A percentile compares a stretch with the other conserved stretches of the same genome.
phyloP scores from a whole-genome alignment of 2,329 filamentous ascomycete genomes.

The Neocatenulostroma microsporum region DNA sequence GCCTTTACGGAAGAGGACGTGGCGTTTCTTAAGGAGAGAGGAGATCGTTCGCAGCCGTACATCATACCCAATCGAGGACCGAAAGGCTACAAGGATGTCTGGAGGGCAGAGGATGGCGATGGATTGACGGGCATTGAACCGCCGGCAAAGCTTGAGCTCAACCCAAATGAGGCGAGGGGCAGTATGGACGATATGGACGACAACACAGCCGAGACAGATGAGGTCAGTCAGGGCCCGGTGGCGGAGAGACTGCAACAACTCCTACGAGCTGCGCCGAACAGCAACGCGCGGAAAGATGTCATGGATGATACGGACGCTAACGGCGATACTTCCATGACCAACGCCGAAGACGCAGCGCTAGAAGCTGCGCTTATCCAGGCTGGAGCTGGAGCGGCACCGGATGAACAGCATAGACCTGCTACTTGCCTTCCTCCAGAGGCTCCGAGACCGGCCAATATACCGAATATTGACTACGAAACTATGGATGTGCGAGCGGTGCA shows the following conservation, averaged over 20 bases:
- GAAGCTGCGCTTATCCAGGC: conserved; percentile 15
- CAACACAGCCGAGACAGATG: conserved; percentile 76
- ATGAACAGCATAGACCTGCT: conserved; percentile 46
- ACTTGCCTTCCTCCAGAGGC: conserved; percentile 57
- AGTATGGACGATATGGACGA: conserved; percentile 82
- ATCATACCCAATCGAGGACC: conserved; percentile 77
- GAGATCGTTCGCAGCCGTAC: conserved; percentile 76
- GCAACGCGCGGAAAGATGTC: conserved; percentile 42
- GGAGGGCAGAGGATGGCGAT: conserved; percentile 95
- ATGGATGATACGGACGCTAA: conserved; percentile 42
- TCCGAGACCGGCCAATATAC: conserved; percentile 19
- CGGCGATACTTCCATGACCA: conserved; percentile 36
- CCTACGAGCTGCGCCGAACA: conserved; percentile 60
- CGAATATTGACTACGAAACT: conserved; percentile 70
- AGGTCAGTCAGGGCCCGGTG: conserved; percentile 81
- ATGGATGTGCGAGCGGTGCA: conserved; percentile 87
- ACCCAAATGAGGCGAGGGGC: conserved; percentile 75
- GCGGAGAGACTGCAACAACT: conserved; percentile 71
- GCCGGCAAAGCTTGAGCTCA: conserved; percentile 55
- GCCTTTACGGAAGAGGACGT: conserved; percentile 88
- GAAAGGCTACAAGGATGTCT: conserved; percentile 79
- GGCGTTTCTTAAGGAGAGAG: conserved; percentile 77
- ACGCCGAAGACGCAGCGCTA: conserved; percentile 38
- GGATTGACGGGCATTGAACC: conserved; percentile 67
- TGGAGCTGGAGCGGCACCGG: conserved; percentile 15